A percentile compares a stretch with the other conserved stretches of the same genome.
Conservation (phyloP, 2,329 filamentous ascomycete genomes). For the Aspergillus udagawae region DNA sequence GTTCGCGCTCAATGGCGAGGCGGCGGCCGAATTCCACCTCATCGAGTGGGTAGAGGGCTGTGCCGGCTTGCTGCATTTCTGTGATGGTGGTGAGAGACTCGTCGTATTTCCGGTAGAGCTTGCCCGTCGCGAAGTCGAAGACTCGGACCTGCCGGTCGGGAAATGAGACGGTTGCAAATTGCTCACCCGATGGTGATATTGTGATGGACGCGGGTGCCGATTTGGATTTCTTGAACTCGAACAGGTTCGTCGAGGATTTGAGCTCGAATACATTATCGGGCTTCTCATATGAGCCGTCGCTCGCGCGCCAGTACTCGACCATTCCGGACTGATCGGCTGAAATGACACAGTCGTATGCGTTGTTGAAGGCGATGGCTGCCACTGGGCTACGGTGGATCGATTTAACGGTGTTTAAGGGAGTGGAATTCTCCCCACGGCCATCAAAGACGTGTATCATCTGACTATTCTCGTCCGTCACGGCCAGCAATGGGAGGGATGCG, state of each 20-base stretch:
- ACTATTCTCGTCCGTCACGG: slow-evolving; percentile 71
- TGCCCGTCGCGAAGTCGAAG: slow-evolving; percentile 87
- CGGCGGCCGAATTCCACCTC: slow-evolving; percentile 88
- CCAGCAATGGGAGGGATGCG: slow-evolving; percentile 80
- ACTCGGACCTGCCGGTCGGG: slow-evolving; percentile 90
- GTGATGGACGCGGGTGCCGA: slow-evolving; percentile 76
- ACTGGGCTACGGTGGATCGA: slow-evolving; percentile 79
- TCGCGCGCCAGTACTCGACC: slow-evolving; percentile 92
- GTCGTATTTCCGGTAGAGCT: slow-evolving; percentile 88
- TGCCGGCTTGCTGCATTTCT: slow-evolving; percentile 95
- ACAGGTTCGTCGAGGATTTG: slow-evolving; percentile 90
- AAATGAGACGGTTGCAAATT: slow-evolving; percentile 85
- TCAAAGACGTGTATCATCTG: slow-evolving; percentile 80
- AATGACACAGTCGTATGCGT: slow-evolving; percentile 81
- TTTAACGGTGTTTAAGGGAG: slow-evolving; percentile 72
- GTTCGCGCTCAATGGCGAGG: slow-evolving; percentile 78
- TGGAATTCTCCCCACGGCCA: slow-evolving; percentile 74
- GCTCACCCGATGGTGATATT: slow-evolving; percentile 78
- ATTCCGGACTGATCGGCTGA: slow-evolving; percentile 88
- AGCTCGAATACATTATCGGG: slow-evolving; percentile 86
- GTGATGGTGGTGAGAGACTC: slow-evolving; percentile 86
- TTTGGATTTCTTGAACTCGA: slow-evolving; percentile 96
- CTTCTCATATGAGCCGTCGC: slow-evolving; percentile 73
- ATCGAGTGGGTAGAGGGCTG: slow-evolving; percentile 74
- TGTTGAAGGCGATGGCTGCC: slow-evolving; percentile 83